Base-by-base conservation (phyloP, 495 filamentous ascomycete species). In the Lophiostoma macrostomum region DNA sequence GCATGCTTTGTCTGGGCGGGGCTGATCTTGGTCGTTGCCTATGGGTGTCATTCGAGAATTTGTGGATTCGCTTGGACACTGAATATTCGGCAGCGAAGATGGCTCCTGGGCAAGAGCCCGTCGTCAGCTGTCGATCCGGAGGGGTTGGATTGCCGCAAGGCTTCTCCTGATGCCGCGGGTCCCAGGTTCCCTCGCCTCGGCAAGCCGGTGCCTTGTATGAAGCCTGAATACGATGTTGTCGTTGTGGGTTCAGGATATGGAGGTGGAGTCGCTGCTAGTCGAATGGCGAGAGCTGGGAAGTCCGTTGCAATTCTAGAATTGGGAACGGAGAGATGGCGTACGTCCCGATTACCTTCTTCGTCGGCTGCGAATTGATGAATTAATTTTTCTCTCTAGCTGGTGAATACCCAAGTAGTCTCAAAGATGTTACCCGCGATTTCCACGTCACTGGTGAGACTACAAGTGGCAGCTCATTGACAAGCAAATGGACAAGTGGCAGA, bases 171-270 rank as follows among this genome's bases (percentile, higher is more conserved):
- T n/a, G n/a, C n/a, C n/a, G n/a, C n/a, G n/a, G n/a, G n/a, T n/a
- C n/a, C 40, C 10, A 34, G 22, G 22, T 55, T 24, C 22, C 80
- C 81, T 0, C 72, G 73, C 1, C 72, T 86, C 20, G 77, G 76
- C 41, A 76, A 72, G 49, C 76, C 82, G 0, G 74, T 84, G 16
- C 71, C 80, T 52, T 72, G 77, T 13, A 75, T 86, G 59, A 69
- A 78, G 25, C 63, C 69, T 31, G 61, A 69, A n/a, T 85, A 86
- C 46, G 82, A 87, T 61, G 77, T 78, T 19, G 77, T 86, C 20
- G 78, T 86, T 12, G 76, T 86, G 38, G 82, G 84, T 0, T 84
- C 80, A 14, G 84, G 83, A 1, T 85, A 85, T 66, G 82, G 82
- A 12, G 84, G 82, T 45, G 81, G 76, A 13, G 80, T 86, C 13